Base-by-base conservation (phyloP, 1,139 yeast genomes). In the Scheffersomyces titani region DNA sequence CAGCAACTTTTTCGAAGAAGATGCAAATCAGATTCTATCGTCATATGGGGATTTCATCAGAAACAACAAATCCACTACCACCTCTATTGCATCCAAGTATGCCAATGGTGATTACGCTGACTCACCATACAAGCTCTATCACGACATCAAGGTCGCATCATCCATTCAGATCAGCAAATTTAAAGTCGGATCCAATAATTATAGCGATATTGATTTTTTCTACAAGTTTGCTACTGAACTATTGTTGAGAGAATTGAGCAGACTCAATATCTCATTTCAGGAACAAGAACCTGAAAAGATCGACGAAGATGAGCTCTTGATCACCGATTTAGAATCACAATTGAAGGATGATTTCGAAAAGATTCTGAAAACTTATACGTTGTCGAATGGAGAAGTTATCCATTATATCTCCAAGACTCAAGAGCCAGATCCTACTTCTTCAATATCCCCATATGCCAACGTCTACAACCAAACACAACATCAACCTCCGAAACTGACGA, bases 211-310 rank as follows among this genome's bases (percentile, higher is more conserved):
- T 49, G 94, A 90, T 69, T 82, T 81, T 56, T 88, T 89, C 65
- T 92, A 86, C 75, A 87, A 85, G 67, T 86, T 88, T 63, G 73
- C 90, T 3, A 81, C 88, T 1, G 97, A 91, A 63, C 71, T 91
- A 54, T 71, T 92, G 47, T 71, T 92, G 54, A 84, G 96, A 65
- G 98, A 92, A 70, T 80, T 87, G 21, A 79, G 82, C 44, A 81
- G 88, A 59, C 47, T 64, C 19, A 67, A 73, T 16, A 53, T 63
- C 19, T 56, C 62, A 5, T 66, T 74, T 59, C 74, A 77, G 40
- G 61, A 63, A 21, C 24, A 16, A 19, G 20, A 7, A n/a, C 24
- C 20, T 16, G 58, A 55, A 2, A 45, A 53, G 6, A 51, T 50
- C 6, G 22, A 57, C 4, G 63, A 60, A 6, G 59, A 57, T 3